Percentiles rank a stretch among this genome's conserved stretches.
These are phyloP conservation scores for Capillidium heterosporum DNA, from an alignment of 371 early-diverging fungal genomes.

Conservation along the genomic window DNA sequence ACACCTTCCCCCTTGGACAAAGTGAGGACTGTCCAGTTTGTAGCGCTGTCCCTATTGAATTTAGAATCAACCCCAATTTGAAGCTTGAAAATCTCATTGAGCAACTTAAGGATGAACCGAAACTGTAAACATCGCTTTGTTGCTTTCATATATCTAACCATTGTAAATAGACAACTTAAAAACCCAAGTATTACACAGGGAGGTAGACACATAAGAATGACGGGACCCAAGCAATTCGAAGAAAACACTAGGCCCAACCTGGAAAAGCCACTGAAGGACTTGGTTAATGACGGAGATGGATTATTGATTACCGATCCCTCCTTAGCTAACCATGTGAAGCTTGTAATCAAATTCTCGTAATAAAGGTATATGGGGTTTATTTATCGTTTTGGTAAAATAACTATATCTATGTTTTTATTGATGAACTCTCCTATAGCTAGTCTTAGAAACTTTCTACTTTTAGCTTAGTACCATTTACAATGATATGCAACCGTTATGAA, in stretches of 20 bases:
- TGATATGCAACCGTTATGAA: no score
- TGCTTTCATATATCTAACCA: background rate
- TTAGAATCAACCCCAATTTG: conserved; percentile 21
- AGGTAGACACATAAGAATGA: conserved; percentile 53
- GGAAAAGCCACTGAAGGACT: conserved; percentile 27
- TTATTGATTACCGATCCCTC: conserved; percentile 55
- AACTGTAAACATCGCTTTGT: conserved; percentile 26
- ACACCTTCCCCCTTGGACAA: conserved; percentile 69
- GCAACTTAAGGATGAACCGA: conserved; percentile 44
- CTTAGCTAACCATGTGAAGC: conserved; percentile 39
- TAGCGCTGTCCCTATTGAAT: conserved; percentile 27
- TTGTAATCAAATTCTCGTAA: conserved; percentile 12
- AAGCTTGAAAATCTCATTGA: conserved; percentile 53
- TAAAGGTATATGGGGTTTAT: background rate
- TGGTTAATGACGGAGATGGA: conserved; percentile 40
- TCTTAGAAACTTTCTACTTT: no score
- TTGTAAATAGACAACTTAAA: conserved; percentile 41
- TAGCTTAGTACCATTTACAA: no score
- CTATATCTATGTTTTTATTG: no score
- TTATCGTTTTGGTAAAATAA: no score
- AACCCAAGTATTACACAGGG: conserved; percentile 48
- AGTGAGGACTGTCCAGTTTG: conserved; percentile 86
- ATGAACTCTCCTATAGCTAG: no score
- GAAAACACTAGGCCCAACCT: conserved; percentile 53
- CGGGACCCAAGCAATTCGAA: conserved; percentile 49